Conservation (phyloP, 192 early-diverging fungal genomes). For the Thoreauomyces humboldtii region DNA sequence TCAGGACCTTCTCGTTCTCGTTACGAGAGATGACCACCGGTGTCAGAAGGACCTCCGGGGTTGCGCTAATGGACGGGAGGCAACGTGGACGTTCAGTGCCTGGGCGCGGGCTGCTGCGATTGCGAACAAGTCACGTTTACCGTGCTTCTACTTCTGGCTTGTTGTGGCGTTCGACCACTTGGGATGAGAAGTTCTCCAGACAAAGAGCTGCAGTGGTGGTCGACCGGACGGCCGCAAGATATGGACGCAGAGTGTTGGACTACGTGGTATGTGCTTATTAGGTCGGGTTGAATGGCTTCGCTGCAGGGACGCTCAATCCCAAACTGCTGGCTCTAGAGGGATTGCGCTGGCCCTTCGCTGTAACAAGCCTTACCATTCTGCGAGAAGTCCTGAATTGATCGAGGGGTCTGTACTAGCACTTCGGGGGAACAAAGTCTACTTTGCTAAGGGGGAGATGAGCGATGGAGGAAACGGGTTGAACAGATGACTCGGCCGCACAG, state of each 20-base stretch:
- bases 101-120: background rate
- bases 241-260: constrained; percentile 97
- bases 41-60: constrained; percentile 83
- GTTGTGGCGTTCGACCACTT: constrained; percentile 96
- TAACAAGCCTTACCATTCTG: no score
- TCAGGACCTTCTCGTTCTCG: constrained; percentile 88
- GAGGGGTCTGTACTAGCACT: no score
- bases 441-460: no score
- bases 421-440: no score
- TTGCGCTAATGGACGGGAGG: constrained; percentile 43
- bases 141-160: constrained; percentile 94
- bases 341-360: no score
- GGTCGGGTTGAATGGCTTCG: no score
- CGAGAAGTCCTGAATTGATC: no score
- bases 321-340: no score
- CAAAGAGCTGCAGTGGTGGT: constrained; percentile 93
- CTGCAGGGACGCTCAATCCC: no score
- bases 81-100: background rate
- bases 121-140: constrained; percentile 37
- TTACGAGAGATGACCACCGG: constrained; percentile 85
- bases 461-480: no score
- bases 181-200: constrained; percentile 96
- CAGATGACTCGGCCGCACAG: no score
- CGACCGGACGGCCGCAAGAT: constrained; percentile 89
- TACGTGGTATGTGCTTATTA: no score